Conservation (phyloP, 305 asterid genomes). For the Fraxinus angustifolia region DNA sequence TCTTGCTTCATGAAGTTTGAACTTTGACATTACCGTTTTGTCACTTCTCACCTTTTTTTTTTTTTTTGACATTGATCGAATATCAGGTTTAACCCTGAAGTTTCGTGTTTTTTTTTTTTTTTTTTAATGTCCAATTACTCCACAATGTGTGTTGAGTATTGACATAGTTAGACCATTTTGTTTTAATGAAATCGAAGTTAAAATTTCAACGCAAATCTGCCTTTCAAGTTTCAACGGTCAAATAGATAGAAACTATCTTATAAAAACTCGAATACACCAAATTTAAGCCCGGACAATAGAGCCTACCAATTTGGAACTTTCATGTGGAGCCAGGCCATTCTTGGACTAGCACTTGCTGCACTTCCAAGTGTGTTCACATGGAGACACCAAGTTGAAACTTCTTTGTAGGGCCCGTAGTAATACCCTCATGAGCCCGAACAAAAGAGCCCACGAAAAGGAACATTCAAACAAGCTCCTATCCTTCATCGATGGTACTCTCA, state of each 20-base stretch:
- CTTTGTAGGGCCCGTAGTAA: background rate
- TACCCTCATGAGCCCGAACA: background rate
- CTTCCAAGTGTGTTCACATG: background rate
- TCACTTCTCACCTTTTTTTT: background rate
- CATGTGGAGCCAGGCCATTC: background rate
- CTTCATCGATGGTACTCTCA: background rate
- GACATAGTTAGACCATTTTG: background rate
- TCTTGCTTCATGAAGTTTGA: background rate
- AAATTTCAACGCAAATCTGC: background rate
- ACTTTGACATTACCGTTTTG: background rate
- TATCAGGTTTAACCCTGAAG: background rate
- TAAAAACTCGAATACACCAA: background rate
- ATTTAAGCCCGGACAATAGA: background rate
- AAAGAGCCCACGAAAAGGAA: background rate
- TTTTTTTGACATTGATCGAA: no score
- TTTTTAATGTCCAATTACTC: background rate
- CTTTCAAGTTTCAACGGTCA: background rate
- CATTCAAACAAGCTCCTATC: background rate
- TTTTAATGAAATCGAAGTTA: background rate
- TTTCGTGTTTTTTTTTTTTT: no score
- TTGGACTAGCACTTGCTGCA: background rate
- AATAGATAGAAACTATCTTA: background rate
- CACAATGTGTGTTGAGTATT: background rate
- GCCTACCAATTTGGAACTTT: background rate
- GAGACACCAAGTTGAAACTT: background rate